Conservation (phyloP, 2,329 filamentous ascomycete genomes). For the Apiospora pterosperma region DNA sequence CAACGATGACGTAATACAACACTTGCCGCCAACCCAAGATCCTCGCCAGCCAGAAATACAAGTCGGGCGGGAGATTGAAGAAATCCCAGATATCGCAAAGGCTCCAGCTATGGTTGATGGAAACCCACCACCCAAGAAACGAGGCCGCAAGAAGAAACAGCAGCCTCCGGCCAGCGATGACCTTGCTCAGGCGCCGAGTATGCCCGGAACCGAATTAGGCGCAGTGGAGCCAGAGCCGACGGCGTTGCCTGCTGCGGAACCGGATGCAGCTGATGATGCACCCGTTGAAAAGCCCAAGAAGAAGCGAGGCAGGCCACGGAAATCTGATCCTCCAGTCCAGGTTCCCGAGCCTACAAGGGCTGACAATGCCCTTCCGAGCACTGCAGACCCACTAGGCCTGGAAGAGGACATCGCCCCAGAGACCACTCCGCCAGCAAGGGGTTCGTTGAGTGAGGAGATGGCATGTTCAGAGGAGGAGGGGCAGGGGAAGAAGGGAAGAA, state of each 20-base stretch:
- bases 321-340: slow-evolving; percentile 16
- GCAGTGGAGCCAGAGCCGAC: background rate
- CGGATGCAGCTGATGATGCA: slow-evolving; percentile 4
- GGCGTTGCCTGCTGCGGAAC: background rate
- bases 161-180: background rate
- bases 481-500: background rate
- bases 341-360: slow-evolving; percentile 5
- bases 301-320: slow-evolving; percentile 26
- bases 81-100: background rate
- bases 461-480: slow-evolving; percentile 2
- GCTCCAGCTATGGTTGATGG: slow-evolving; percentile 3
- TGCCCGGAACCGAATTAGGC: background rate
- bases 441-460: background rate
- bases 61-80: background rate
- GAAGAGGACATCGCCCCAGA: slow-evolving; percentile 4
- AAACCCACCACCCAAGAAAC: slow-evolving; percentile 22
- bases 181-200: slow-evolving; percentile 5
- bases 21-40: background rate
- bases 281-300: slow-evolving; percentile 24
- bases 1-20: background rate
- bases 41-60: background rate
- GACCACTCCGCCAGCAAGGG: background rate
- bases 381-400: background rate
- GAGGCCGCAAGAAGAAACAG: slow-evolving; percentile 29
- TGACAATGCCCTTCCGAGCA: background rate